Conservation (phyloP, 2,329 filamentous ascomycete species). For the Lasiodiplodia hormozganensis region DNA sequence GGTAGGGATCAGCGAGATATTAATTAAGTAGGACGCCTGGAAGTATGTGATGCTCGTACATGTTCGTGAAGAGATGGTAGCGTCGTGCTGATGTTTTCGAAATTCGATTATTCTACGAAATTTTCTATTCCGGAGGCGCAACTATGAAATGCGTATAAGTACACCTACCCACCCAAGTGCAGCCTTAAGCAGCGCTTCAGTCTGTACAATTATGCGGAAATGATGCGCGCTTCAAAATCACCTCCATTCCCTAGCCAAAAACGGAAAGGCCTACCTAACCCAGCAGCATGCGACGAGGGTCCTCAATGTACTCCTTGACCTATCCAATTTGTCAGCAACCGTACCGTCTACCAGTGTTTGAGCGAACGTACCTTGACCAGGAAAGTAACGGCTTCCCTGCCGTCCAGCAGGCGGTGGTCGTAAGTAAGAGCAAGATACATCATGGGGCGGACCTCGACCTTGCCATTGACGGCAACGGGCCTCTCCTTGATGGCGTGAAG, state of each 20-base stretch:
- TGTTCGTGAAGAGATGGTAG: no score
- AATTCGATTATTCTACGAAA: neutral
- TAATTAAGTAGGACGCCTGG: no score
- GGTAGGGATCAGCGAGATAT: neutral
- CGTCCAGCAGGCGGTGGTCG: conserved; percentile 94
- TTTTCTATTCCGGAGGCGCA: conserved; percentile 3
- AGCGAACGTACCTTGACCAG: conserved; percentile 73
- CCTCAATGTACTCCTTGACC: conserved; percentile 96
- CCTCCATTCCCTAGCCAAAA: neutral
- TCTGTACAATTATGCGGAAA: conserved; percentile 23
- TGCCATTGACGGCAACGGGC: conserved; percentile 87
- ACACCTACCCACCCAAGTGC: conserved; percentile 1
- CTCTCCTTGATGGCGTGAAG: conserved; percentile 97
- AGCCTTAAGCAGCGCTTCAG: conserved; percentile 12
- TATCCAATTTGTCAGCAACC: conserved; percentile 32
- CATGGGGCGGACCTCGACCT: conserved; percentile 95
- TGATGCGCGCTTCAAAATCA: conserved; percentile 16
- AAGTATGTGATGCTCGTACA: no score
- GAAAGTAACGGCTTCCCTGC: conserved; percentile 94
- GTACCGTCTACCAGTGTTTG: neutral
- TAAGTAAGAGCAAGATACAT: conserved; percentile 99
- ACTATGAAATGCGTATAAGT: conserved; percentile 17
- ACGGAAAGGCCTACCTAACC: conserved; percentile 30
- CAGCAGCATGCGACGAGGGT: conserved; percentile 89
- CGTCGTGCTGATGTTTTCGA: no score